phyloP scores from a whole-genome alignment of 1,139 yeast species.

The Saccharomyces hybrid region DNA sequence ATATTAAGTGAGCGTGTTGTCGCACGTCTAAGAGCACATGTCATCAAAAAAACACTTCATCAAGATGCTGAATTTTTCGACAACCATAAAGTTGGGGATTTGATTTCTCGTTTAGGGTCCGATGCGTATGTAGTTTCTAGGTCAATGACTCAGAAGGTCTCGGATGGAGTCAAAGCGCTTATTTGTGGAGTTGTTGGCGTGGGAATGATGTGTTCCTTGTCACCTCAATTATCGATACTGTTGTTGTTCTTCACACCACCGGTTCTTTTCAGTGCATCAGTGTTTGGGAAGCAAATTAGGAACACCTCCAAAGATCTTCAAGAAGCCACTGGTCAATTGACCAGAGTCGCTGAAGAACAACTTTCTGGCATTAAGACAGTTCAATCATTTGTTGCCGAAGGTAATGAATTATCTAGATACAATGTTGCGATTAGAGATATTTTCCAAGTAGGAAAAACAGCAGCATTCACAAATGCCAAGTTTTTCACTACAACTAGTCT shows the following conservation, averaged over 20 bases:
- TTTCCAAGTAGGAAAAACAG: conserved; percentile 65
- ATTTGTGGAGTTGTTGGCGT: conserved; percentile 76
- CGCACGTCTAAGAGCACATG: conserved; percentile 67
- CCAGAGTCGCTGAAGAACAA: conserved; percentile 89
- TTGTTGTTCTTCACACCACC: conserved; percentile 80
- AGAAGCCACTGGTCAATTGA: conserved; percentile 76
- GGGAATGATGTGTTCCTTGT: conserved; percentile 85
- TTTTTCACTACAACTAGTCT: conserved; percentile 74
- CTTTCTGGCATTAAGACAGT: conserved; percentile 79
- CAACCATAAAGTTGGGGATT: conserved; percentile 86
- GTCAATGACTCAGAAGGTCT: conserved; percentile 79
- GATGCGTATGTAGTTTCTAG: conserved; percentile 88
- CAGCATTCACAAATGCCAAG: conserved; percentile 71
- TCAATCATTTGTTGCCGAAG: conserved; percentile 84
- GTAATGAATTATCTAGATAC: conserved; percentile 52
- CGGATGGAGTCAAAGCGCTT: conserved; percentile 80
- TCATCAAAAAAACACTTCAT: conserved; percentile 67
- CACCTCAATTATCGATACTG: conserved; percentile 67
- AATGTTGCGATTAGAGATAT: conserved; percentile 69
- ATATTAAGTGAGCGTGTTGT: conserved; percentile 81
- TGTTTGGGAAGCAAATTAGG: conserved; percentile 76
- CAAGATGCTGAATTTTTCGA: conserved; percentile 94
- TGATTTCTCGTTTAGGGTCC: conserved; percentile 77
- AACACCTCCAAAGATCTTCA: conserved; percentile 70
- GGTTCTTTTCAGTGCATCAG: conserved; percentile 60